Evolutionary conservation across 2,329 filamentous ascomycete genomes (phyloP), one percentile per base, ranked within the genome.

Genomic region (Fusarium pseudoanthophilum): DNA sequence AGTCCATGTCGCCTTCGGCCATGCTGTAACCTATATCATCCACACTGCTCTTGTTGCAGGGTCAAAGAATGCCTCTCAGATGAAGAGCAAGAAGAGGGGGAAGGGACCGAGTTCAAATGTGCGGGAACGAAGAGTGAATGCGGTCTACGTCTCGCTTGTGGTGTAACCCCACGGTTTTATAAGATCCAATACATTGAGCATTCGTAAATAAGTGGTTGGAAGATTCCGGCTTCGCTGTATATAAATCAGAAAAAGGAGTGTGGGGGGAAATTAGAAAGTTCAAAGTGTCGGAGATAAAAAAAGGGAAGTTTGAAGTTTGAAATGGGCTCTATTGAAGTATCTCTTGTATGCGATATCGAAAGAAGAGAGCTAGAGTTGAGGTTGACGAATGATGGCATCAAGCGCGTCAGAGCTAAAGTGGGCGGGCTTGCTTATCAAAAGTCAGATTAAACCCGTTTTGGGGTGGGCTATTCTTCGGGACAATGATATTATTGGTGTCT

Each of bases 1-100:
- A 86, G 81, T 93, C 91, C 67, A 78, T 69, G 32, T 76, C 75
- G 45, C 64, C 72, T 72, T 83, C 80, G 37, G 81, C 79, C 82
- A 83, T 83, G 46, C 16, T 76, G 64, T 21, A 34, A 42, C 53
- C 59, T 45, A 36, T 51, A 36, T 55, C 49, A 48, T 40, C 51
- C 43, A 15, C 53, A 46, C 30, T 60, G 46, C 37, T 28, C 46
- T 56, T 60, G 18, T 30, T 34, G n/a, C 42, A 21, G 11, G 28
- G 36, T 39, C 18, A 20, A 39, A 36, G 24, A 42, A 21, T 34
- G 28, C 9, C 28, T 52, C 30, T 36, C 26, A 21, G 13, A 15
- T 34, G 28, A 36, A 30, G 6, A n/a, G 34, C 15, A 45, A 60
- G 28, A 28, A n/a, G 26, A 21, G 46, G 16, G 43, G 28, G 43